These are phyloP conservation scores for Ustilago nuda DNA, from an alignment of 1,284 basidiomycete species.

Conservation along the genomic window DNA sequence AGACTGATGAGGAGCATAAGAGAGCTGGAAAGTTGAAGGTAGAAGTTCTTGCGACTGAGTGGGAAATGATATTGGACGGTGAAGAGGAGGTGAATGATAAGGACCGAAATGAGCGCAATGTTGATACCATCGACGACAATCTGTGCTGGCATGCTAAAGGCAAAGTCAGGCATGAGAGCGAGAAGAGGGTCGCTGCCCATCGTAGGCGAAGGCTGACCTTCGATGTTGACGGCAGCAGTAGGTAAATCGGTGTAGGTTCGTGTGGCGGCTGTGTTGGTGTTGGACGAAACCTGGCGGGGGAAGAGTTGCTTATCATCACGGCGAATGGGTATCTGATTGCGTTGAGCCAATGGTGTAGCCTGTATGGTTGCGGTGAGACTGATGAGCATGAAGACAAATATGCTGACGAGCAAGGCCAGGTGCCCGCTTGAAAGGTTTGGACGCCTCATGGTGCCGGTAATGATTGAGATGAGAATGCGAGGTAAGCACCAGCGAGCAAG, in stretches of 20 bases:
- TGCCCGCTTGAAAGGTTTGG: background rate
- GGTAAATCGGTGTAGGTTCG: constrained; percentile 39
- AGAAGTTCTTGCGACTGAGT: constrained; percentile 89
- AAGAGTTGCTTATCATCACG: constrained; percentile 19
- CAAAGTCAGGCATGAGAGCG: constrained; percentile 70
- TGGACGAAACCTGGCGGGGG: constrained; percentile 13
- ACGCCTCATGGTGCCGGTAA: constrained; percentile 17
- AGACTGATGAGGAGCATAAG: constrained; percentile 76
- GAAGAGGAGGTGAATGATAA: constrained; percentile 91
- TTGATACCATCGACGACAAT: constrained; percentile 88
- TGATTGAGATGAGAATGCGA: background rate
- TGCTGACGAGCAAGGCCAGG: constrained; percentile 14
- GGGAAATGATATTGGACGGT: constrained; percentile 97
- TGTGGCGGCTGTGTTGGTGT: constrained; percentile 12
- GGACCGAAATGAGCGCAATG: constrained; percentile 85
- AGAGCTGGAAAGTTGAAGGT: constrained; percentile 86
- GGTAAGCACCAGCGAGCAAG: constrained; percentile 3
- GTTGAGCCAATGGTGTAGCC: constrained; percentile 2
- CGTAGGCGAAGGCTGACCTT: constrained; percentile 54
- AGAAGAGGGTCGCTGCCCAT: constrained; percentile 41
- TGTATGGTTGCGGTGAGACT: constrained; percentile 6
- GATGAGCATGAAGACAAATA: constrained; percentile 24
- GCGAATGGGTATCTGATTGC: constrained; percentile 1
- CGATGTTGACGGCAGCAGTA: constrained; percentile 43
- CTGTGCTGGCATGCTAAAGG: constrained; percentile 89